Percentiles rank a stretch among this genome's conserved stretches.
Conservation (phyloP, 2,329 filamentous ascomycete genomes). For the Epicoccum nigrum region DNA sequence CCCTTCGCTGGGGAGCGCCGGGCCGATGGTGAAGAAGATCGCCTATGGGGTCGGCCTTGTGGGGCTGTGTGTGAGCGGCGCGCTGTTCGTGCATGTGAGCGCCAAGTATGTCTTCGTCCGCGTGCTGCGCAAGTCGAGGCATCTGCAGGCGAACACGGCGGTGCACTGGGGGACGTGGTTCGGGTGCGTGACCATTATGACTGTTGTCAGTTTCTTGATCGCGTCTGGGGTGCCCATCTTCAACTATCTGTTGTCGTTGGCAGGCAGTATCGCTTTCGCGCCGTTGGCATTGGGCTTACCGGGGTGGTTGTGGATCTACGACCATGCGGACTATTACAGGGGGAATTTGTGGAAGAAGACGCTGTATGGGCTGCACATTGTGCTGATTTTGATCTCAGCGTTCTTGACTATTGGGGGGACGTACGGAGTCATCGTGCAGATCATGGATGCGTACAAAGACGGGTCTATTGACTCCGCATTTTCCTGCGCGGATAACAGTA, state of each 20-base stretch:
- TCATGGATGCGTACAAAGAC: slow-evolving; percentile 59
- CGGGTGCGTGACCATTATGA: slow-evolving; percentile 51
- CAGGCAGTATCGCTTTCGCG: slow-evolving; percentile 59
- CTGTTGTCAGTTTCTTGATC: slow-evolving; percentile 56
- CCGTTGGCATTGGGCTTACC: slow-evolving; percentile 57
- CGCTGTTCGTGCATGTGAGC: slow-evolving; percentile 57
- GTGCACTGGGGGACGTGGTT: slow-evolving; percentile 61
- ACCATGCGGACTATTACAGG: slow-evolving; percentile 51
- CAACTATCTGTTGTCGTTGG: slow-evolving; percentile 58
- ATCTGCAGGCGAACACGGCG: slow-evolving; percentile 57
- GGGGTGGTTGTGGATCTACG: slow-evolving; percentile 59
- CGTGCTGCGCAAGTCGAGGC: slow-evolving; percentile 56
- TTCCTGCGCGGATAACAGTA: slow-evolving; percentile 41
- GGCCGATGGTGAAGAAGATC: slow-evolving; percentile 63
- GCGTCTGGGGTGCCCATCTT: slow-evolving; percentile 63
- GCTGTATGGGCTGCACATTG: slow-evolving; percentile 50
- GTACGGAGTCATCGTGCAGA: slow-evolving; percentile 58
- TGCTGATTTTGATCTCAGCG: slow-evolving; percentile 53
- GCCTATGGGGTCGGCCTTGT: slow-evolving; percentile 64
- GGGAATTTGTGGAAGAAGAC: slow-evolving; percentile 45
- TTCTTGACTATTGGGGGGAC: slow-evolving; percentile 58
- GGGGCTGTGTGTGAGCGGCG: slow-evolving; percentile 59
- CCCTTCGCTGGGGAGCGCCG: slow-evolving; percentile 65
- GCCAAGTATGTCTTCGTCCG: slow-evolving; percentile 63
- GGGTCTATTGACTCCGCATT: slow-evolving; percentile 52